Evolutionary conservation across 768 basidiomycete genomes (phyloP).

Genomic region (Sporobolomyces roseus): DNA sequence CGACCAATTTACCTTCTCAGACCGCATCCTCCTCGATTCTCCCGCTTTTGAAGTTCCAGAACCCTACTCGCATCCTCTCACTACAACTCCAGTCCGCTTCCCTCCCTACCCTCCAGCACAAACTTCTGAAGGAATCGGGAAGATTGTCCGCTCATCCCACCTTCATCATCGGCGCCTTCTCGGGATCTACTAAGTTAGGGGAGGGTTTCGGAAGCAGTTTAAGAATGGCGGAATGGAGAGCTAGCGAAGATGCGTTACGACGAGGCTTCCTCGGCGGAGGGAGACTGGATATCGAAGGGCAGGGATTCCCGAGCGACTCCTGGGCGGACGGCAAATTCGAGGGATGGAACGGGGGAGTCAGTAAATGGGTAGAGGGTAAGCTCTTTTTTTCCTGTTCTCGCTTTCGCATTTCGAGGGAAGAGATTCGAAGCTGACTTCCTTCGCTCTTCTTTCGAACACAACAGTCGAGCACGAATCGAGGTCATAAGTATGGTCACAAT

Average conservation of each 20-base stretch:
- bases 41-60: constrained; percentile 70
- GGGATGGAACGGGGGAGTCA: constrained; percentile 23
- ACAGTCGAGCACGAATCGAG: constrained; percentile 16
- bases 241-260: constrained; percentile 78
- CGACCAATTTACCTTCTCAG: constrained; percentile 81
- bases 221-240: constrained; percentile 90
- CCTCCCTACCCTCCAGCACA: constrained; percentile 51
- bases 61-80: constrained; percentile 72
- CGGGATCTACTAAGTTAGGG: constrained; percentile 73
- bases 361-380: constrained; percentile 20
- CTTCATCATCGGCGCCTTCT: constrained; percentile 93
- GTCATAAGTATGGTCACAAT: not conserved
- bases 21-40: constrained; percentile 78
- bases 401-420: too few species aligned
- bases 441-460: not conserved
- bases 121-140: constrained; percentile 87
- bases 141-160: constrained; percentile 83
- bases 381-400: not conserved
- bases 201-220: constrained; percentile 91
- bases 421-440: not conserved
- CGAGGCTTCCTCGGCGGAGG: constrained; percentile 63
- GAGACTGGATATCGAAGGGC: not conserved
- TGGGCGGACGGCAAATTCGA: constrained; percentile 19
- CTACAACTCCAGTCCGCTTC: constrained; percentile 68
- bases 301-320: constrained; percentile 28